Evolutionary conservation across 352 stramenopile genomes (phyloP), one percentile per base, ranked within the genome.

Genomic region (Pythium brassicae): DNA sequence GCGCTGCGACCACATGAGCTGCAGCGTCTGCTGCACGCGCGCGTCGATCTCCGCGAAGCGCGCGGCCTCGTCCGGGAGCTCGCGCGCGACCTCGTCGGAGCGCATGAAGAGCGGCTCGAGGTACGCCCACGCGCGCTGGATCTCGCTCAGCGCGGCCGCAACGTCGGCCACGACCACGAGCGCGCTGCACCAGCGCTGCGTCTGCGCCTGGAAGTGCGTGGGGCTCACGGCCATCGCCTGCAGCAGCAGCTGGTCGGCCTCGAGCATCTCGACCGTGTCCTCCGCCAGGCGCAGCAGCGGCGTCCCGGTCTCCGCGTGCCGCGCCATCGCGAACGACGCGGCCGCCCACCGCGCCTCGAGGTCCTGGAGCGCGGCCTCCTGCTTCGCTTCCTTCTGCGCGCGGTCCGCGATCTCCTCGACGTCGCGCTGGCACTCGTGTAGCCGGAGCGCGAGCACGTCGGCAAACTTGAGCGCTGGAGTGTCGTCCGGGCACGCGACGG

Each of bases 81-180:
- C 95, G 3, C 79, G 69, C 57, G 98, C 97, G 5, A 98, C 94
- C 60, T 98, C 94, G 17, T 98, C 95, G 1, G 91, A 98, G 3
- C 77, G 62, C 55, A 98, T 96, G 55, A 98, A 98, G 2, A 98
- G 74, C 15, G 95, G 94, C 62, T 98, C 95, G 4, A 98, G 63
- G 62, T 98, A 98, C 19, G 82, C 96, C 94, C 95, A 98, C 15
- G 90, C 94, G 12, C 92, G 86, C 69, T 98, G 93, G 59, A 98
- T 98, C 50, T 98, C 93, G 29, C 78, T 80, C 25, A 98, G 61
- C n/a, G 94, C 59, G 49, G 34, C 68, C 62, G 77, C 94, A 6
- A 95, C 85, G 63, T 98, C 95, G 5, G 80, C 79, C 19, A 95
- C 72, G n/a, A 88, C 62, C 52, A 76, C 72, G 4, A 92, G 67